phyloP scores from a whole-genome alignment of 305 asterid species.

The Fraxinus greggii region DNA sequence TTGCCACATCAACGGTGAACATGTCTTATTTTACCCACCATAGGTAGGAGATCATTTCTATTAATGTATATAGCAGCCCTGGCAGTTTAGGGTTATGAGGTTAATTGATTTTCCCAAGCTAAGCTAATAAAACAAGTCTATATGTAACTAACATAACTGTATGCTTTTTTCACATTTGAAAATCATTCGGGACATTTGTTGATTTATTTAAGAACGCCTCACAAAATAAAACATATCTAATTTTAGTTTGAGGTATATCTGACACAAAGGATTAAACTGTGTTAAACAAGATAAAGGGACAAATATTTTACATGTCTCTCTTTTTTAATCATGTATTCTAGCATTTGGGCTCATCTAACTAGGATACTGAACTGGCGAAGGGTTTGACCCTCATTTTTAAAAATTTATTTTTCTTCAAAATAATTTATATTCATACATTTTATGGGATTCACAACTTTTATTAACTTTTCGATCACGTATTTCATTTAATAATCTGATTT shows the following conservation, averaged over 20 bases:
- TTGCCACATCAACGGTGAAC: no score
- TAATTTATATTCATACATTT: no score
- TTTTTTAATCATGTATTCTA: neutral
- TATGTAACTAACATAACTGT: constrained; percentile 11
- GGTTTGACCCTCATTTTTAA: no score
- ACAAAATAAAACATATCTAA: neutral
- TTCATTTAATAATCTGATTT: no score
- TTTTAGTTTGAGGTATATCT: neutral
- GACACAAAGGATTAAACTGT: neutral
- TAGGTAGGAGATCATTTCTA: no score
- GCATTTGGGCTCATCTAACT: neutral
- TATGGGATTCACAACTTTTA: no score
- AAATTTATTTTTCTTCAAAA: no score
- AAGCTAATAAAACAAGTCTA: neutral
- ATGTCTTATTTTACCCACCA: no score
- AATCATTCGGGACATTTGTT: neutral
- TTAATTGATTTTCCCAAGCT: neutral
- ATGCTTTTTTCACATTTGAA: constrained; percentile 18
- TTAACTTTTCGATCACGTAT: no score
- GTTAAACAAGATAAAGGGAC: neutral
- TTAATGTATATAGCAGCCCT: constrained; percentile 26
- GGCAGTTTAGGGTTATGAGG: constrained; percentile 66
- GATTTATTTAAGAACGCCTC: neutral
- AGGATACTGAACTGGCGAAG: neutral
- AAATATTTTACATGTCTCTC: no score